Conservation (phyloP, 2,329 filamentous ascomycete species). For the Diaporthe citrichinensis region DNA sequence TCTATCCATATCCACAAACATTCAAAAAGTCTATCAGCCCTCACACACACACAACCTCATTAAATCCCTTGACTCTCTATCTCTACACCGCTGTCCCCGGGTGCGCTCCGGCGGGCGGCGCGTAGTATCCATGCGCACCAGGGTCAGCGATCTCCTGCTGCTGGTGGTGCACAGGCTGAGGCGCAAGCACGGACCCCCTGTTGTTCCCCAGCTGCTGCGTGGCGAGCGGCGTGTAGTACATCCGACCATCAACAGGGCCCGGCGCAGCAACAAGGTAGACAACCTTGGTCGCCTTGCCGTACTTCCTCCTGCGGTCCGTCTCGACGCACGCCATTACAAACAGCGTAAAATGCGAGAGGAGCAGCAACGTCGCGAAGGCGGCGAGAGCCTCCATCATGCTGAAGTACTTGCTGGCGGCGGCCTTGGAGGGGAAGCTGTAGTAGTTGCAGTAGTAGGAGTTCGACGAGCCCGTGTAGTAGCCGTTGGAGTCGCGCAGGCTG, state of each 20-base stretch:
- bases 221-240: slow-evolving; percentile 27
- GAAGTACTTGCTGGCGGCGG: slow-evolving; percentile 17
- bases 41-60: not conserved
- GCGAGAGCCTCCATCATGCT: slow-evolving; percentile 42
- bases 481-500: not conserved
- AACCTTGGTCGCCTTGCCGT: slow-evolving; percentile 27
- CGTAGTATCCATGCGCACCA: slow-evolving; percentile 17
- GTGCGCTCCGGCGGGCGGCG: slow-evolving; percentile 4
- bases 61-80: not conserved
- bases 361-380: slow-evolving; percentile 42
- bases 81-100: slow-evolving; percentile 14
- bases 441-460: slow-evolving; percentile 39
- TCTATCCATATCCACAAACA: not conserved
- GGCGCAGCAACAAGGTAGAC: slow-evolving; percentile 36
- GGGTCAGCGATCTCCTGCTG: slow-evolving; percentile 22
- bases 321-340: slow-evolving; percentile 45
- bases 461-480: slow-evolving; percentile 34
- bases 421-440: slow-evolving; percentile 30
- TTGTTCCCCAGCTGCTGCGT: not conserved
- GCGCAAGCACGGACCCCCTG: not conserved
- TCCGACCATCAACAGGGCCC: slow-evolving; percentile 24
- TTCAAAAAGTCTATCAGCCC: not conserved
- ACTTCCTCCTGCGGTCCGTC: slow-evolving; percentile 41
- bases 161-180: not conserved
- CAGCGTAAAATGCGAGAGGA: slow-evolving; percentile 40